Evolutionary conservation across 768 basidiomycete species (phyloP), one percentile per base, ranked within the genome.

Genomic region (Tricholoma terreum): DNA sequence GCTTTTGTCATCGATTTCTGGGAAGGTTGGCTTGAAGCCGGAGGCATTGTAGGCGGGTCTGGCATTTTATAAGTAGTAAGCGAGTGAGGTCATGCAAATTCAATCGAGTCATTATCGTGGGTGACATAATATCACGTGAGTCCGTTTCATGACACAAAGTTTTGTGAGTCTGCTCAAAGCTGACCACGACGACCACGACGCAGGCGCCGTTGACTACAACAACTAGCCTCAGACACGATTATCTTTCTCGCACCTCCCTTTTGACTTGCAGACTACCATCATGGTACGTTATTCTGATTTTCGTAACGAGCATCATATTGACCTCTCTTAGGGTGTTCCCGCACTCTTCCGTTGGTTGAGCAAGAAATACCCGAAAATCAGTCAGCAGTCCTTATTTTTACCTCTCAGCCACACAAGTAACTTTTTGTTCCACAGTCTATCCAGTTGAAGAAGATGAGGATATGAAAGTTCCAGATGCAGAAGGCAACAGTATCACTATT

Each of bases 281-380:
- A 60, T 63, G 62, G 63, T 63, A 52, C 14, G 63, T 45, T 35
- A 4, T 24, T 54, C 38, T 60, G 52, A 50, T 57, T 56, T 33
- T 42, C 24, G 8, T 40, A 6, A 22, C 54, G 34, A 38, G 36
- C 11, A 45, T 21, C 31, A 36, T 17, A 35, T 42, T 62, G 52
- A 54, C 51, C 40, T 21, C 31, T 48, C 55, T 14, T 58, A 96
- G 95, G 95, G 95, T 86, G 95, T 98, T 60, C 95, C 95, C 58
- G 96, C 96, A 48, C 83, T 98, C 61, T 98, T 98, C 77, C 87
- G 96, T 69, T 99, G 96, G 95, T 81, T 98, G 58, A 97, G 94
- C 71, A 95, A 90, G 79, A 98, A 98, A 74, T 99, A 99, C 71
- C 94, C 96, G 52, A 98, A 93, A 81, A 98, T 96, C 67, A 86